These are phyloP conservation scores for Recurvomyces mirabilis DNA, from an alignment of 495 filamentous ascomycete species.

Conservation along the genomic window DNA sequence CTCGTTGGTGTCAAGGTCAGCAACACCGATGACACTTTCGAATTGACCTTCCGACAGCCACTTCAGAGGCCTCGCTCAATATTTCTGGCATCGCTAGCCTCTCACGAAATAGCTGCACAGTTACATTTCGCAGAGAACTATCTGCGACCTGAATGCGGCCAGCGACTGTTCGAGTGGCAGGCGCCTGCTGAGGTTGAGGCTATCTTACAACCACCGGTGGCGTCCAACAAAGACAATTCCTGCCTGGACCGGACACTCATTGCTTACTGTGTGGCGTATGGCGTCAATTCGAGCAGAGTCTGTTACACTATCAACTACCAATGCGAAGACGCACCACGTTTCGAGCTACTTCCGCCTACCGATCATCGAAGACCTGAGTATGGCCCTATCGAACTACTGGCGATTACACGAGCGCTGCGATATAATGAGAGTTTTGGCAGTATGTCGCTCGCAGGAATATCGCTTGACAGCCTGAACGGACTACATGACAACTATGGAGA, in stretches of 20 bases:
- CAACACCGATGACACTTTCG: slow-evolving; percentile 71
- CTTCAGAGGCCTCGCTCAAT: slow-evolving; percentile 51
- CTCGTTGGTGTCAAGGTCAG: slow-evolving; percentile 57
- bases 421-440: slow-evolving; percentile 87
- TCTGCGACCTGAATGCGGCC: slow-evolving; percentile 75
- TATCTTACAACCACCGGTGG: slow-evolving; percentile 46
- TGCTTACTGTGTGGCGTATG: slow-evolving; percentile 74
- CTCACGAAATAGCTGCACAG: slow-evolving; percentile 63
- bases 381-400: slow-evolving; percentile 61
- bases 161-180: slow-evolving; percentile 52
- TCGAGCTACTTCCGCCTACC: slow-evolving; percentile 62
- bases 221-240: slow-evolving; percentile 60
- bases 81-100: slow-evolving; percentile 67
- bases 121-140: slow-evolving; percentile 63
- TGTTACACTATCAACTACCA: slow-evolving; percentile 65
- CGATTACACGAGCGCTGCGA: slow-evolving; percentile 72
- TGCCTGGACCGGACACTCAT: slow-evolving; percentile 73
- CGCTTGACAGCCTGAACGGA: slow-evolving; percentile 55
- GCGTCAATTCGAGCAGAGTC: slow-evolving; percentile 30
- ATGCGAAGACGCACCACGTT: slow-evolving; percentile 70
- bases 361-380: slow-evolving; percentile 48
- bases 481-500: slow-evolving; percentile 48
- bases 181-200: slow-evolving; percentile 53
- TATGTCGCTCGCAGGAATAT: slow-evolving; percentile 70
- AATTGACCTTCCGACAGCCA: slow-evolving; percentile 68